phyloP scores from a whole-genome alignment of 352 stramenopile genomes.

The Globisporangium ultimum region DNA sequence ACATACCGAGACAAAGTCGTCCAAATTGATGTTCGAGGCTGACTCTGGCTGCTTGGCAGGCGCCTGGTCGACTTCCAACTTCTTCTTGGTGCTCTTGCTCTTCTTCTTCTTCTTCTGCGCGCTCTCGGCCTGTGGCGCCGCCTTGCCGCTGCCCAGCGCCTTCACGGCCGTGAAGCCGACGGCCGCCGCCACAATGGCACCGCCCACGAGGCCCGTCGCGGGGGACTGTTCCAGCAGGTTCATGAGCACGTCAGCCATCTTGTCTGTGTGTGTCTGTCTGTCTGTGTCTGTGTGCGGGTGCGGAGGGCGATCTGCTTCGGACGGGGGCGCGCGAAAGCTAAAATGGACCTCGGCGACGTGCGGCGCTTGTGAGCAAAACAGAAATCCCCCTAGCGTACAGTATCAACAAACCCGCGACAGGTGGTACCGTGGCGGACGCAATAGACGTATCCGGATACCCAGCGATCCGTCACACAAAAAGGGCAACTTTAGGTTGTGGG shows the following conservation, averaged over 20 bases:
- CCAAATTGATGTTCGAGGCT: conserved; percentile 50
- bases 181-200: conserved; percentile 59
- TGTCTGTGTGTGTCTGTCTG: conserved; percentile 8
- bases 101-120: conserved; percentile 73
- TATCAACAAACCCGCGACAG: conserved; percentile 3
- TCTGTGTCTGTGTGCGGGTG: conserved; percentile 10
- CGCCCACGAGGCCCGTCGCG: conserved; percentile 58
- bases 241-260: conserved; percentile 64
- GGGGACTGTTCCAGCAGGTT: conserved; percentile 63
- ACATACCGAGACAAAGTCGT: conserved; percentile 56
- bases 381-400: neutral
- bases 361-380: neutral
- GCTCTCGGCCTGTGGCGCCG: conserved; percentile 12
- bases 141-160: conserved; percentile 43
- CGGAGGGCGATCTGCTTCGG: conserved; percentile 1
- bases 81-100: conserved; percentile 34
- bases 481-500: neutral
- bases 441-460: conserved; percentile 1
- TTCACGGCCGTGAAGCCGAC: conserved; percentile 71
- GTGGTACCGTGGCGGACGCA: conserved; percentile 5
- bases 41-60: conserved; percentile 27
- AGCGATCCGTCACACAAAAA: neutral
- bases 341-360: conserved; percentile 15
- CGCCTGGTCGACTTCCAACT: conserved; percentile 16
- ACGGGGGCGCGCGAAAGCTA: conserved; percentile 3